phyloP scores from a whole-genome alignment of 1,139 yeast species.

The Nakaseomyces uthaithaninus region DNA sequence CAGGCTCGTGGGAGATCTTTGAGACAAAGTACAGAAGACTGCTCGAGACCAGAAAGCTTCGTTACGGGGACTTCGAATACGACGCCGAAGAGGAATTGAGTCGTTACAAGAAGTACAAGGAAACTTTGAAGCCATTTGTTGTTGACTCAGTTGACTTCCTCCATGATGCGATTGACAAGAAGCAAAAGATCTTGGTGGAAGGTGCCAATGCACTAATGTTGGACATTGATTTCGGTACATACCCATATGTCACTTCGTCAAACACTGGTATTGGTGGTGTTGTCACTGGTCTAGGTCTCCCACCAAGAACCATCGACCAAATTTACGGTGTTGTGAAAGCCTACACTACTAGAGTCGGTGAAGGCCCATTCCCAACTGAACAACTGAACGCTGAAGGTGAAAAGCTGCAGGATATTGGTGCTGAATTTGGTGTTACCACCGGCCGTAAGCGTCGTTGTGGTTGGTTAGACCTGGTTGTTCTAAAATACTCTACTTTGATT shows the following conservation, averaged over 20 bases:
- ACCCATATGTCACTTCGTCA: constrained; percentile 94
- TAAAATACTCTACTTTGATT: constrained; percentile 81
- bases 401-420: constrained; percentile 82
- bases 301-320: constrained; percentile 73
- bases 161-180: constrained; percentile 68
- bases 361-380: constrained; percentile 99
- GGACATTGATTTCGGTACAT: constrained; percentile 96
- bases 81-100: constrained; percentile 74
- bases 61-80: constrained; percentile 90
- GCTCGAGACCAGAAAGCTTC: constrained; percentile 68
- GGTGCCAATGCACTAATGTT: constrained; percentile 99
- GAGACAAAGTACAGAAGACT: constrained; percentile 69
- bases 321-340: constrained; percentile 97
- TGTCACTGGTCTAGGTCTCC: constrained; percentile 90
- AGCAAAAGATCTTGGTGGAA: constrained; percentile 86
- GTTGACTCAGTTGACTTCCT: constrained; percentile 88
- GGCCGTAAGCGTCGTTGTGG: constrained; percentile 99
- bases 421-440: constrained; percentile 95
- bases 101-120: constrained; percentile 67
- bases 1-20: constrained; percentile 90
- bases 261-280: constrained; percentile 98
- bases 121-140: constrained; percentile 76
- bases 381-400: constrained; percentile 86
- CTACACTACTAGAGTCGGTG: constrained; percentile 97
- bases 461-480: constrained; percentile 94